These are phyloP conservation scores for Syzygium aqueum DNA, from an alignment of 345 rosid species.

Conservation along the genomic window DNA sequence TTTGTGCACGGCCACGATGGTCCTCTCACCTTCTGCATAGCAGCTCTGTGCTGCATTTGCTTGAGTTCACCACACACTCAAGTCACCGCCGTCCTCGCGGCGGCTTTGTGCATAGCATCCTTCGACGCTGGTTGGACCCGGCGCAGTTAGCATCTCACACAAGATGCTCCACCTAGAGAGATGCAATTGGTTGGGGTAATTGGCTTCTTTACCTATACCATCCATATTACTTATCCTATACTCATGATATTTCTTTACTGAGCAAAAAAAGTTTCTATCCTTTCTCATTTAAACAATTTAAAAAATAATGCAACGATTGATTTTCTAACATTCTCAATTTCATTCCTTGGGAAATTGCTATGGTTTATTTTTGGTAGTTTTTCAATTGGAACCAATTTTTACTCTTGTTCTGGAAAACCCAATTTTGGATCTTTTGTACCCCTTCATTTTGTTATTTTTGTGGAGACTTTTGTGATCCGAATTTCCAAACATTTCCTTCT, in stretches of 20 bases:
- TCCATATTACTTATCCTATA: not conserved
- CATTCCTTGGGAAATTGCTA: too few species aligned
- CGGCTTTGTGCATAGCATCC: not conserved
- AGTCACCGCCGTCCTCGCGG: not conserved
- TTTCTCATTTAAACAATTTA: not conserved
- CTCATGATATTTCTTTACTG: not conserved
- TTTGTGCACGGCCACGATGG: not conserved
- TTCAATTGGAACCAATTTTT: too few species aligned
- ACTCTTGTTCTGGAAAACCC: too few species aligned
- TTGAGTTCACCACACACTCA: not conserved
- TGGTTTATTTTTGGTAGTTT: too few species aligned
- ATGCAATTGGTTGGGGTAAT: not conserved
- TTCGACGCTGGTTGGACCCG: rapidly evolving
- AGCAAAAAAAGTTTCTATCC: not conserved
- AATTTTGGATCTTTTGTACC: too few species aligned
- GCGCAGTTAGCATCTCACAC: not conserved
- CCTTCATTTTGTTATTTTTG: too few species aligned
- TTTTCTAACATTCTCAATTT: too few species aligned
- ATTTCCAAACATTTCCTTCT: too few species aligned
- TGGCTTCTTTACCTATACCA: not conserved
- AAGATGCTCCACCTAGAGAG: not conserved
- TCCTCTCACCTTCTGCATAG: not conserved
- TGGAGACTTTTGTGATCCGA: too few species aligned
- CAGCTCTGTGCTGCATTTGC: not conserved
- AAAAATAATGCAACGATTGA: not conserved